Evolutionary conservation across 192 early-diverging fungal species (phyloP).

Genomic region (Funneliformis geosporum): DNA sequence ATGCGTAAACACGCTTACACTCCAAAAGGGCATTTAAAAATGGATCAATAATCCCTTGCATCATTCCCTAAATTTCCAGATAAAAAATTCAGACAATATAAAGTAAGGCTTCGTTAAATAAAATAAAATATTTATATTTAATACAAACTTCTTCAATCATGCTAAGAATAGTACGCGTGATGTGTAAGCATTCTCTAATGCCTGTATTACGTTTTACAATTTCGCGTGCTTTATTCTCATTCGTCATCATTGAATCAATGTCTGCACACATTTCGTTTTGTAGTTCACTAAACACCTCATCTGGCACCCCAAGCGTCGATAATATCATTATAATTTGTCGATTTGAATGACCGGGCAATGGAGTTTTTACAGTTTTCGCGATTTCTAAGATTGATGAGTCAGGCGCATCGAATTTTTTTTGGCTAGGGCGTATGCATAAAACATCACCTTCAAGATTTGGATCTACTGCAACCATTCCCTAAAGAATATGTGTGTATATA

Average conservation of each 20-base stretch:
- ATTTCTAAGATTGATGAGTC: slow-evolving; percentile 56
- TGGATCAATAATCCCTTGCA: slow-evolving; percentile 41
- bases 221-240: not conserved
- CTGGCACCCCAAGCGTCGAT: slow-evolving; percentile 54
- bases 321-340: slow-evolving; percentile 67
- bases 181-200: not conserved
- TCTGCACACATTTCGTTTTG: not conserved
- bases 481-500: not conserved
- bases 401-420: slow-evolving; percentile 59
- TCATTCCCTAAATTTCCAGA: slow-evolving; percentile 35
- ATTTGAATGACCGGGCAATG: slow-evolving; percentile 58
- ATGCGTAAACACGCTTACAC: slow-evolving; percentile 43
- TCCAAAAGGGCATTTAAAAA: slow-evolving; percentile 48
- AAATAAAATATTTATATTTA: not conserved
- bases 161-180: slow-evolving; percentile 5
- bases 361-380: slow-evolving; percentile 48
- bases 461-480: slow-evolving; percentile 52
- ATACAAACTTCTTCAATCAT: slow-evolving; percentile 8
- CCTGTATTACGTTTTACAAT: not conserved
- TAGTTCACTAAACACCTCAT: slow-evolving; percentile 30
- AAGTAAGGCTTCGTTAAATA: too few relatives aligned
- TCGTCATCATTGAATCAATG: slow-evolving; percentile 6
- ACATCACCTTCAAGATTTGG: slow-evolving; percentile 33
- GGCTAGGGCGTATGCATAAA: slow-evolving; percentile 54
- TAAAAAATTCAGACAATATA: not conserved